Evolutionary conservation across 169 alveolate genomes (phyloP), one percentile per base, ranked within the genome.

Genomic region (Cryptosporidium parvum): DNA sequence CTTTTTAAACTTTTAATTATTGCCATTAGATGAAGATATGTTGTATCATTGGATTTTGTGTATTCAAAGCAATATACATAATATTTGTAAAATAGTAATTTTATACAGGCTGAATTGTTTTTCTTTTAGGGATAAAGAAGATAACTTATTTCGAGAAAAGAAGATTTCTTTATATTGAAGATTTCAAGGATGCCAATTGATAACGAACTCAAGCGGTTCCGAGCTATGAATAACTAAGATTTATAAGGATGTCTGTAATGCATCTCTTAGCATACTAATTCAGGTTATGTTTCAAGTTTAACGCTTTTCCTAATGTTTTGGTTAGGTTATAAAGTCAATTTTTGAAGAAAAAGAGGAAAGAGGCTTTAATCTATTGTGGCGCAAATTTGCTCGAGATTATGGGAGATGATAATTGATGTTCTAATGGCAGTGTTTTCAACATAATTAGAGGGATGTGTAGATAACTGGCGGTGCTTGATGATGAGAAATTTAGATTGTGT

Each of bases 51-150:
- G 42, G 42, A 10, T 33, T 56, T 37, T 65, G 51, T 65, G 72
- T 65, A 65, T 65, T 65, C 72, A 65, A 65, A 65, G 72, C 42
- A 65, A 65, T 65, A 65, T 37, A 35, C 51, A 37, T 31, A n/a
- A 56, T 56, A 4, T 21, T 48, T 48, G 12, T 44, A 44, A 42
- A 9, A 44, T 48, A 48, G 67, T 56, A n/a, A 26, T 23, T n/a
- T 56, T 4, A 56, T 21, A 9, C 37, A 3, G 67, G 35, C 29
- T 56, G 37, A 56, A 10, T 0, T 37, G 35, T 56, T n/a, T 56
- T 48, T 45, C 18, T 45, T 56, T 56, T 56, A 56, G 67, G 67
- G 16, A 26, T 56, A 21, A 56, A 1, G 7, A n/a, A 56, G n/a
- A 6, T 45, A 9, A 12, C 18, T 45, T 14, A 12, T 48, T 48